Evolutionary conservation across 257 asterid genomes (phyloP).

Genomic region (Capsicum baccatum): DNA sequence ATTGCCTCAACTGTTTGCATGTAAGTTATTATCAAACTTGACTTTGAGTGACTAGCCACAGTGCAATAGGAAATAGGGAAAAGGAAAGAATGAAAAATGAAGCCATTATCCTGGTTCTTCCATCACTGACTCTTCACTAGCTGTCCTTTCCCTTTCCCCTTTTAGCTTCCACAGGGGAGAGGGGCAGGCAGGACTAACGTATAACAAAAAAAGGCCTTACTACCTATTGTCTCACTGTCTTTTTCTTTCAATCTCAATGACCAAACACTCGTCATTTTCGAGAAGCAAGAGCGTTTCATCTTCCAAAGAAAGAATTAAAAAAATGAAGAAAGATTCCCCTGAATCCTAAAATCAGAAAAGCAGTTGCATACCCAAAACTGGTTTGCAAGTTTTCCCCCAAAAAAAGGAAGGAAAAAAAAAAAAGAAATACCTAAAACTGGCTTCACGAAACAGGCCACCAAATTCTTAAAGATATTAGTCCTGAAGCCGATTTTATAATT

Average conservation of each 20-base stretch:
- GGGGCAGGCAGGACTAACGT: background rate
- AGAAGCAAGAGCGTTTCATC: slow-evolving; percentile 17
- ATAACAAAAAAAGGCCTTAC: slow-evolving; percentile 8
- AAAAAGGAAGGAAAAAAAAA: background rate
- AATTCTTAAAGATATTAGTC: slow-evolving; percentile 27
- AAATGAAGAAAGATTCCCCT: background rate
- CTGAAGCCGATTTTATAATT: slow-evolving; percentile 24
- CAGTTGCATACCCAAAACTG: slow-evolving; percentile 14
- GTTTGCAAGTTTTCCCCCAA: background rate
- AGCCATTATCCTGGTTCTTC: slow-evolving; percentile 1
- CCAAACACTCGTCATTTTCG: background rate
- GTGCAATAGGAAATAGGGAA: slow-evolving; percentile 5
- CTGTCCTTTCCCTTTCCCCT: slow-evolving; percentile 2
- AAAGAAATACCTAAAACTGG: slow-evolving; percentile 26
- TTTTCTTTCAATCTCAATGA: background rate
- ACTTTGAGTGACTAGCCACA: background rate
- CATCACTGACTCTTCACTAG: background rate
- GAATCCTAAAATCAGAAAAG: slow-evolving; percentile 13
- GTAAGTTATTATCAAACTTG: background rate
- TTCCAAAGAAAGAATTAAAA: slow-evolving; percentile 11
- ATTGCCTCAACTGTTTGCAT: background rate
- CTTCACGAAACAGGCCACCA: slow-evolving; percentile 30
- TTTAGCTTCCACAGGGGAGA: background rate
- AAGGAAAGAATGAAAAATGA: slow-evolving; percentile 14
- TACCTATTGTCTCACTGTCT: background rate